phyloP scores from a whole-genome alignment of 202 grass and related monocot species.

The Elaeis oleifera region DNA sequence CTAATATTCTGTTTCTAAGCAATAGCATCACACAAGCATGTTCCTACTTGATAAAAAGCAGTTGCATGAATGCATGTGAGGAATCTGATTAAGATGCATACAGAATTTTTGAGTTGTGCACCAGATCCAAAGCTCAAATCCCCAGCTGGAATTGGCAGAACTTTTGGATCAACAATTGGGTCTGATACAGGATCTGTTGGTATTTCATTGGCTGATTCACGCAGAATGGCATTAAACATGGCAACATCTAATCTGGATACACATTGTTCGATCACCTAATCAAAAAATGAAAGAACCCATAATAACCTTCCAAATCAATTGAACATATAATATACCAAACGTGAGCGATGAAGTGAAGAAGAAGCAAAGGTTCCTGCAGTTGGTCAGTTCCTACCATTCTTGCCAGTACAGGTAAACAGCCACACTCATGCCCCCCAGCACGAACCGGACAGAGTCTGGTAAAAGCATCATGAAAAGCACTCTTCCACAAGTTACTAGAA shows the following conservation, averaged over 20 bases:
- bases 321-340: too few relatives aligned
- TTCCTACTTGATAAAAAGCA: too few relatives aligned
- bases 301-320: not conserved
- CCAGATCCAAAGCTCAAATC: slow-evolving; percentile 87
- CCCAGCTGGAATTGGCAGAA: slow-evolving; percentile 69
- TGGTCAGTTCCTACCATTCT: slow-evolving; percentile 39
- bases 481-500: slow-evolving; percentile 67
- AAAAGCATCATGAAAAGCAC: slow-evolving; percentile 64
- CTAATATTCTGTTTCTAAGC: too few relatives aligned
- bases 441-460: slow-evolving; percentile 72
- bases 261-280: slow-evolving; percentile 91
- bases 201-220: slow-evolving; percentile 77
- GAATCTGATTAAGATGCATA: slow-evolving; percentile 22
- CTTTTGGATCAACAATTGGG: slow-evolving; percentile 62
- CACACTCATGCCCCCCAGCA: slow-evolving; percentile 57
- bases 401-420: slow-evolving; percentile 66
- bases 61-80: not conserved
- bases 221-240: slow-evolving; percentile 95
- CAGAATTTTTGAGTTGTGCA: slow-evolving; percentile 84
- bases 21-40: too few relatives aligned
- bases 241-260: slow-evolving; percentile 74
- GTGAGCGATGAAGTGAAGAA: too few relatives aligned
- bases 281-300: too few relatives aligned
- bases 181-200: slow-evolving; percentile 89
- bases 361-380: not conserved